Evolutionary conservation across 169 alveolate genomes (phyloP).

Genomic region (Cardiosporidium cionae): DNA sequence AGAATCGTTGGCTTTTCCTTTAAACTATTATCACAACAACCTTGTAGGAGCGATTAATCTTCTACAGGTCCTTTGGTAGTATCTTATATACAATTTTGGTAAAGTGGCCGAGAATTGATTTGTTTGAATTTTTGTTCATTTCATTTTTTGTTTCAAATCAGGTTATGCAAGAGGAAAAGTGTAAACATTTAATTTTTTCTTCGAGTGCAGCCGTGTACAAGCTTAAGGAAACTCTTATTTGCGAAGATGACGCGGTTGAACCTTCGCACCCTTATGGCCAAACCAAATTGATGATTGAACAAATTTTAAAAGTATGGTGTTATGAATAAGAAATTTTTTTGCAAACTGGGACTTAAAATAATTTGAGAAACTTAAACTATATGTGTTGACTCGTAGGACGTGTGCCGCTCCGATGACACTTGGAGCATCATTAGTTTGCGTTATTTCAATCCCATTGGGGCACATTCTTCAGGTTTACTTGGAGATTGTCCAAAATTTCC

Average conservation of each 20-base stretch:
- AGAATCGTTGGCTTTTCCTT: constrained; percentile 76
- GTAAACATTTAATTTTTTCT: constrained; percentile 70
- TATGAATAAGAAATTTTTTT: too few relatives aligned
- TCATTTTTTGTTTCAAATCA: background rate
- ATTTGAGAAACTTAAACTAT: background rate
- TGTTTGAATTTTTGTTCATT: background rate
- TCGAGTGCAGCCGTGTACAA: constrained; percentile 84
- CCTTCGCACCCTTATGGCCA: constrained; percentile 83
- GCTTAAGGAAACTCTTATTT: constrained; percentile 47
- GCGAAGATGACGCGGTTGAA: constrained; percentile 50
- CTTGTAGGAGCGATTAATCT: constrained; percentile 72
- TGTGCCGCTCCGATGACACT: constrained; percentile 23
- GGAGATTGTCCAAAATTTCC: constrained; percentile 82
- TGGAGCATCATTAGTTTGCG: constrained; percentile 51
- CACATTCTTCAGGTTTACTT: constrained; percentile 74
- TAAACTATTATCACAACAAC: constrained; percentile 79
- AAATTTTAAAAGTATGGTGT: constrained; percentile 41
- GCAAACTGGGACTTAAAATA: too few relatives aligned
- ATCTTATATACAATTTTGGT: background rate
- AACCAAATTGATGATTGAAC: constrained; percentile 73
- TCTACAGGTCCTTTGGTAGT: constrained; percentile 25
- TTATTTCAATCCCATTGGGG: constrained; percentile 88
- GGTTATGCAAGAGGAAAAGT: constrained; percentile 60
- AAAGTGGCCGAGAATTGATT: background rate
- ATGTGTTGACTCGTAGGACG: constrained; percentile 28